These are phyloP conservation scores for Spergularia azorica DNA, from an alignment of 179 eudicot genomes.

Conservation along the genomic window DNA sequence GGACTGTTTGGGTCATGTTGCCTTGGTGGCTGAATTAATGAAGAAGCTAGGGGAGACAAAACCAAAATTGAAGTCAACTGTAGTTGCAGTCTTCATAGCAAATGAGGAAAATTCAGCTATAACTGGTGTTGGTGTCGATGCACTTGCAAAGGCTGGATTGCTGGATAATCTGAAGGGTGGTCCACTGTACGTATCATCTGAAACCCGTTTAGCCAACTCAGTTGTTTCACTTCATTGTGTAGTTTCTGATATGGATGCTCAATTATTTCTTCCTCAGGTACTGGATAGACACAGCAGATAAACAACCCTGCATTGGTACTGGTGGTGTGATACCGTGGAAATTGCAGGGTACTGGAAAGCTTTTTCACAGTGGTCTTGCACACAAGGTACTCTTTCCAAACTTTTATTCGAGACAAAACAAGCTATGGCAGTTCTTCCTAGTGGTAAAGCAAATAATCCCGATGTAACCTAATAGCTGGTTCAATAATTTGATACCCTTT, in stretches of 20 bases:
- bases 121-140: slow-evolving; percentile 95
- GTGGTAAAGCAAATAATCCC: not conserved
- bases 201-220: not conserved
- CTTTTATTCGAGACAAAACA: not conserved
- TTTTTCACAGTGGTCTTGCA: slow-evolving; percentile 94
- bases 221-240: not conserved
- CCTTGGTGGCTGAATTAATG: slow-evolving; percentile 88
- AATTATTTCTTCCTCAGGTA: slow-evolving; percentile 42
- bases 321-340: slow-evolving; percentile 95
- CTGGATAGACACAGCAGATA: slow-evolving; percentile 99
- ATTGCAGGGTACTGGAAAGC: slow-evolving; percentile 78
- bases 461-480: too few species aligned
- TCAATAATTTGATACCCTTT: too few species aligned
- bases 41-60: slow-evolving; percentile 78
- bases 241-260: slow-evolving; percentile 1
- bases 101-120: slow-evolving; percentile 93
- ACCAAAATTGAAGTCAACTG: slow-evolving; percentile 80
- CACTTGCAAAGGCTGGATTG: slow-evolving; percentile 81
- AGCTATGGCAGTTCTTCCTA: not conserved
- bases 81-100: slow-evolving; percentile 95
- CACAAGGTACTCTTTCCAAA: slow-evolving; percentile 64
- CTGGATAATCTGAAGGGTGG: slow-evolving; percentile 81
- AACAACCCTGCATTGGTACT: slow-evolving; percentile 99
- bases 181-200: slow-evolving; percentile 67
- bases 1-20: slow-evolving; percentile 97